Base-by-base conservation (phyloP, 179 eudicot genomes). In the Carnegiea gigantea region DNA sequence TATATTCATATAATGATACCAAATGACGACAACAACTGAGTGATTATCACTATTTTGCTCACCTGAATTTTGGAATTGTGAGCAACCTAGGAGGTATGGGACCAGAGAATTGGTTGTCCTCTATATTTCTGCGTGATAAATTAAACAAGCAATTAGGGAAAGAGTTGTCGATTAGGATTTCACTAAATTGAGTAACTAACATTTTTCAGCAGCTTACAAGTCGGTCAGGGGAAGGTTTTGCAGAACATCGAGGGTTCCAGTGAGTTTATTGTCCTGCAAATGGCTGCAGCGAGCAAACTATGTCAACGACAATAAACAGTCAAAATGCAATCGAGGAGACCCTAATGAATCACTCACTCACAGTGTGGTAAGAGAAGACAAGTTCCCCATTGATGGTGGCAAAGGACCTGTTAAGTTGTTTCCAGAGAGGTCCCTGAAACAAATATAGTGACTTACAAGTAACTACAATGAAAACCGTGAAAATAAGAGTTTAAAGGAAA, bases 211-310 rank as follows among this genome's bases (percentile, higher is more conserved):
- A 80, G 65, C 87, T 75, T 95, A 97, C 99, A 97, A 84, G 79
- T 91, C 89, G 75, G 24, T 57, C 75, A 97, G 90, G 59, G 97
- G 93, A 84, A 97, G 97, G 88, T 92, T 91, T 87, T 97, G 93
- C 46, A 96, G 76, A 84, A 92, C 94, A 86, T 91, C 90, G 30
- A 97, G 97, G 70, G 90, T 88, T 81, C 99, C 99, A 68, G 97
- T 88, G 62, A 97, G 91, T 79, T 90, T 85, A 86, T 97, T 97
- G 74, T 91, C 84, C 97, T 97, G 98, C 94, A 97, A 84, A 85
- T 84, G 95, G 79, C 99, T 97, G 95, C 80, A 84, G 84, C 46
- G 20, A 77, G 85, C 38, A 68, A 80, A 26, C 72, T 7, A 76
- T 67, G 76, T 74, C 81, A 76, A 73, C 40, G 46, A 38, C 74